These are phyloP conservation scores for Clavispora asparagi DNA, from an alignment of 805 yeast genomes.

Conservation along the genomic window DNA sequence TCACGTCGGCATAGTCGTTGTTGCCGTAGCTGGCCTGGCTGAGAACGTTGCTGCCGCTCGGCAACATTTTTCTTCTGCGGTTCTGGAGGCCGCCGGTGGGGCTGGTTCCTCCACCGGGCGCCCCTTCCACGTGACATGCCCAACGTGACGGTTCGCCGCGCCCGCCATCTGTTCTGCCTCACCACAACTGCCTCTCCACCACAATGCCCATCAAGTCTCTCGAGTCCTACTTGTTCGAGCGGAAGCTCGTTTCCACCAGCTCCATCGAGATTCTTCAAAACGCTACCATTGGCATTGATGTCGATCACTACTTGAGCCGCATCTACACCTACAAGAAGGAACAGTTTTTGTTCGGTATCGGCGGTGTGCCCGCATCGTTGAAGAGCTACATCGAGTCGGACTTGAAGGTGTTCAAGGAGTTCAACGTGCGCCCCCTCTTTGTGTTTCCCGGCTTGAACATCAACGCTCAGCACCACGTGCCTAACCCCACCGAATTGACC, in stretches of 20 bases:
- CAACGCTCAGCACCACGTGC: slow-evolving; percentile 26
- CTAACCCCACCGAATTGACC: slow-evolving; percentile 31
- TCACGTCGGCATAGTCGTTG: no score
- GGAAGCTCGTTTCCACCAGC: slow-evolving; percentile 52
- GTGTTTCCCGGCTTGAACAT: slow-evolving; percentile 67
- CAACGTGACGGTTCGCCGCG: no score
- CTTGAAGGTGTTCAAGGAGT: slow-evolving; percentile 52
- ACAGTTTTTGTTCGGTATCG: slow-evolving; percentile 67
- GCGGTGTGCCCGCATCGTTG: slow-evolving; percentile 71
- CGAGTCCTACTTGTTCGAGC: slow-evolving; percentile 65
- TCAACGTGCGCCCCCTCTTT: slow-evolving; percentile 71
- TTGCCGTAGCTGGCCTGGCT: no score
- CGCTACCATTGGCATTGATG: slow-evolving; percentile 78
- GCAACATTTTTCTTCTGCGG: no score
- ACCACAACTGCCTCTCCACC: not conserved
- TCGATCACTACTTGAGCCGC: slow-evolving; percentile 67
- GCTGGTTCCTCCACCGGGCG: no score
- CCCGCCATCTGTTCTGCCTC: no score
- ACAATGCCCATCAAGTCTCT: slow-evolving; percentile 47
- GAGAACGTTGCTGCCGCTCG: no score
- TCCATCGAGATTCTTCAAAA: slow-evolving; percentile 62
- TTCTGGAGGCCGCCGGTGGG: no score
- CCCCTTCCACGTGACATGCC: no score
- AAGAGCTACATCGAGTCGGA: slow-evolving; percentile 55
- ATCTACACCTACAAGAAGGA: slow-evolving; percentile 61